Conservation (phyloP, 2,329 filamentous ascomycete species). For the Clonostachys solani region DNA sequence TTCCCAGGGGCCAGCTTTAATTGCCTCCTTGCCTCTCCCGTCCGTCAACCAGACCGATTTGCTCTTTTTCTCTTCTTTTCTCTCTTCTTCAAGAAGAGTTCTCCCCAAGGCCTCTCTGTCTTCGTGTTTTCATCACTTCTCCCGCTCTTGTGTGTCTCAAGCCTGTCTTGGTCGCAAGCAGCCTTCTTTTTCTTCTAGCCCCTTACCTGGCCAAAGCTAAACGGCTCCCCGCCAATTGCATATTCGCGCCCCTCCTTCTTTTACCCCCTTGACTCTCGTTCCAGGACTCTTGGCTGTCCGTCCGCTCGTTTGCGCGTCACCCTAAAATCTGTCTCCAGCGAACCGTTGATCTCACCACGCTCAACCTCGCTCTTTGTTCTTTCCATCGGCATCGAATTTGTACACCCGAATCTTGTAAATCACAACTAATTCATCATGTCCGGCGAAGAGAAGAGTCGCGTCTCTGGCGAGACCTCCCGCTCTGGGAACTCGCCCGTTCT, state of each 20-base stretch:
- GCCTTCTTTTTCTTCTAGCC: background rate
- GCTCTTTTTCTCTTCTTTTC: conserved; percentile 9
- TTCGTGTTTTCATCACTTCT: conserved; percentile 9
- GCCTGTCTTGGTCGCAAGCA: background rate
- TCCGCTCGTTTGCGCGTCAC: conserved; percentile 31
- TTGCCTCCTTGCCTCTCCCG: conserved; percentile 17
- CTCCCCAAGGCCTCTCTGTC: conserved; percentile 5
- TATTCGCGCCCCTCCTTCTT: conserved; percentile 21
- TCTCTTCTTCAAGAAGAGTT: conserved; percentile 7
- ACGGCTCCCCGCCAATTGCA: conserved; percentile 26
- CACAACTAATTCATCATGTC: conserved; percentile 44
- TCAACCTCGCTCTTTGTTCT: conserved; percentile 2
- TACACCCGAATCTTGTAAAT: conserved; percentile 7
- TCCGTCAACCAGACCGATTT: conserved; percentile 2
- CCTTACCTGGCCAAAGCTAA: conserved; percentile 6
- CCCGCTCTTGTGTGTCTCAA: conserved; percentile 9
- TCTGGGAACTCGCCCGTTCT: conserved; percentile 59
- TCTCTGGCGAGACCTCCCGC: conserved; percentile 72
- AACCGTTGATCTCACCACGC: conserved; percentile 9
- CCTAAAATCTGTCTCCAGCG: conserved; percentile 22
- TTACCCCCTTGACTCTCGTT: conserved; percentile 6
- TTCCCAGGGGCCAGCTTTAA: conserved; percentile 14
- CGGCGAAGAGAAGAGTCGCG: conserved; percentile 74
- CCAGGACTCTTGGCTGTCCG: conserved; percentile 25
- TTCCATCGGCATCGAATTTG: conserved; percentile 9